These are phyloP conservation scores for Oryza nivara DNA, from an alignment of 176 grass and related monocot species.

Conservation along the genomic window DNA sequence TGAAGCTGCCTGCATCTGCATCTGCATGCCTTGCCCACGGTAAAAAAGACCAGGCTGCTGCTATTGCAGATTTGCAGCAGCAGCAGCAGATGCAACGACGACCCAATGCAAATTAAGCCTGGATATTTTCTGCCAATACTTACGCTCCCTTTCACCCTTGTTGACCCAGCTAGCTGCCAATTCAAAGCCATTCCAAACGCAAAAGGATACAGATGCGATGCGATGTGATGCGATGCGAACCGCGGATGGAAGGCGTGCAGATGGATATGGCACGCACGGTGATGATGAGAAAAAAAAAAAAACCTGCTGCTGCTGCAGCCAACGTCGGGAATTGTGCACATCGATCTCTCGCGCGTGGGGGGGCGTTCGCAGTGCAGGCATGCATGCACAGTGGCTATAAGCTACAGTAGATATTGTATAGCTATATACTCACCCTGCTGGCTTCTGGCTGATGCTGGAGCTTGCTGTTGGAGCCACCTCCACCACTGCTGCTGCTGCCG, in stretches of 20 bases:
- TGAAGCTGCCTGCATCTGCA: not conserved
- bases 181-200: not conserved
- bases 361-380: not conserved
- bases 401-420: not conserved
- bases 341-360: no score
- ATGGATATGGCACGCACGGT: conserved; percentile 35
- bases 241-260: conserved; percentile 42
- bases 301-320: not conserved
- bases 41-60: not conserved
- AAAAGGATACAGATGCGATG: not conserved
- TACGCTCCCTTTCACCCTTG: not conserved
- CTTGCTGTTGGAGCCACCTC: conserved; percentile 27
- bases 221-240: not conserved
- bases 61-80: not conserved
- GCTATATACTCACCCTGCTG: conserved; percentile 34
- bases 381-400: not conserved
- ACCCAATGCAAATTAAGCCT: not conserved
- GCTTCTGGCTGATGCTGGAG: conserved; percentile 19
- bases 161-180: not conserved
- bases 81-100: not conserved
- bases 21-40: not conserved
- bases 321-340: conserved; percentile 53
- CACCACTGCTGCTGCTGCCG: conserved; percentile 37
- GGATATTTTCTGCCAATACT: not conserved
- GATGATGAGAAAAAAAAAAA: conserved; percentile 26